phyloP scores from a whole-genome alignment of 2,329 filamentous ascomycete species.

The Exophiala dermatitidis region DNA sequence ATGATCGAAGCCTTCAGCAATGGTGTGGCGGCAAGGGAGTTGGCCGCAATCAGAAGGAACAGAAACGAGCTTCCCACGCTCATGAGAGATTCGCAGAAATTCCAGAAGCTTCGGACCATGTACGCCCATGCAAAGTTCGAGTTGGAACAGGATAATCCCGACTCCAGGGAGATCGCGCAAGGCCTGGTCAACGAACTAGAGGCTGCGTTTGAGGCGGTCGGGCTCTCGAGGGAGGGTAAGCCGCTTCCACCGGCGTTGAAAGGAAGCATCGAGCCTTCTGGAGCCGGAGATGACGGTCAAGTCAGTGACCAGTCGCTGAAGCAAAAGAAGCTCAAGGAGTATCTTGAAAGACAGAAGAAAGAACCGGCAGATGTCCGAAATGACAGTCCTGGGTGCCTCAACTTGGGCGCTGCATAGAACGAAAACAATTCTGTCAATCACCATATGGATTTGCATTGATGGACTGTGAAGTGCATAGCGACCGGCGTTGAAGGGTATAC shows the following conservation, averaged over 20 bases:
- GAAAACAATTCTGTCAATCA: background rate
- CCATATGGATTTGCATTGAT: background rate
- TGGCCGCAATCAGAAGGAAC: conserved; percentile 10
- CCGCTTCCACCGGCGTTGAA: conserved; percentile 4
- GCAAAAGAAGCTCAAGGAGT: conserved; percentile 15
- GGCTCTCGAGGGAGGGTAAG: conserved; percentile 13
- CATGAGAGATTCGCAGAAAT: conserved; percentile 9
- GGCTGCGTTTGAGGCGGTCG: conserved; percentile 13
- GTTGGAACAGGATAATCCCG: conserved; percentile 10
- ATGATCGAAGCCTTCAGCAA: conserved; percentile 9
- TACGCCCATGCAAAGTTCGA: conserved; percentile 14
- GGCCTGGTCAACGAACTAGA: conserved; percentile 19
- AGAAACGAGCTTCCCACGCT: conserved; percentile 6
- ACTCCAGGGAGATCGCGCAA: conserved; percentile 16
- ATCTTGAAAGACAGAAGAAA: conserved; percentile 10
- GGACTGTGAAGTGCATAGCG: background rate
- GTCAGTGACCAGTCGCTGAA: background rate
- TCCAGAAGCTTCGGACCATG: conserved; percentile 8
- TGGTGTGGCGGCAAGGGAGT: conserved; percentile 13
- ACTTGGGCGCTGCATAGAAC: background rate
- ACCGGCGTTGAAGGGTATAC: background rate
- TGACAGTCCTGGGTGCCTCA: background rate
- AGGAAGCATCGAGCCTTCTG: background rate
- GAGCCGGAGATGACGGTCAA: background rate
- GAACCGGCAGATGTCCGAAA: background rate